phyloP scores from a whole-genome alignment of 2,329 filamentous ascomycete species.

The Ophiostoma sp. region DNA sequence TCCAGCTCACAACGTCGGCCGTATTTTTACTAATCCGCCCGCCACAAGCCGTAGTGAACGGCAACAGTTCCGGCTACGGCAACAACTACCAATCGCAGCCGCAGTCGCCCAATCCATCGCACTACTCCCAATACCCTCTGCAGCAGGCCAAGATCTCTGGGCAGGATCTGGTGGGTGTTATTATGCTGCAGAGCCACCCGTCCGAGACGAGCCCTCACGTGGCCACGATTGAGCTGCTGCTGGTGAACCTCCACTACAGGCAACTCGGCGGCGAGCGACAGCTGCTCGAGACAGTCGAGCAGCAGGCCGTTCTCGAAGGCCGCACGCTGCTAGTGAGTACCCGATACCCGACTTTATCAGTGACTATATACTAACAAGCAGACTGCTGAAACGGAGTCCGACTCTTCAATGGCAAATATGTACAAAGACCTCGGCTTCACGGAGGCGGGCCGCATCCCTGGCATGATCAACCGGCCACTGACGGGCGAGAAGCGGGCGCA shows the following conservation, averaged over 20 bases:
- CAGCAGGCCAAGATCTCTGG: slow-evolving; percentile 35
- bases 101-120: neutral
- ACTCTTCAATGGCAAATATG: slow-evolving; percentile 43
- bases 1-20: slow-evolving; percentile 44
- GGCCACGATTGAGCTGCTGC: slow-evolving; percentile 51
- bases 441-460: slow-evolving; percentile 50
- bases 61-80: neutral
- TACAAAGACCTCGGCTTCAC: slow-evolving; percentile 54
- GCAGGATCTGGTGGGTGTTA: slow-evolving; percentile 49
- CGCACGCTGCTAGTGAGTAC: slow-evolving; percentile 49
- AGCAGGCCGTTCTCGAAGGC: slow-evolving; percentile 45
- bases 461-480: slow-evolving; percentile 45
- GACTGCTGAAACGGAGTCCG: slow-evolving; percentile 43
- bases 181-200: slow-evolving; percentile 47
- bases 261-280: slow-evolving; percentile 46
- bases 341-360: neutral
- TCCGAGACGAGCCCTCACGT: slow-evolving; percentile 53
- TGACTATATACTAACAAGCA: slow-evolving; percentile 17
- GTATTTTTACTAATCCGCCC: slow-evolving; percentile 49
- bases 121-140: neutral
- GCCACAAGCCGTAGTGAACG: slow-evolving; percentile 17
- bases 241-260: slow-evolving; percentile 49
- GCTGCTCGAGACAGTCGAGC: slow-evolving; percentile 51
- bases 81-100: slow-evolving; percentile 4
- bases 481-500: slow-evolving; percentile 46